Evolutionary conservation across 805 yeast genomes (phyloP), one percentile per base, ranked within the genome.

Genomic region (Jamesozyma spencerorum): DNA sequence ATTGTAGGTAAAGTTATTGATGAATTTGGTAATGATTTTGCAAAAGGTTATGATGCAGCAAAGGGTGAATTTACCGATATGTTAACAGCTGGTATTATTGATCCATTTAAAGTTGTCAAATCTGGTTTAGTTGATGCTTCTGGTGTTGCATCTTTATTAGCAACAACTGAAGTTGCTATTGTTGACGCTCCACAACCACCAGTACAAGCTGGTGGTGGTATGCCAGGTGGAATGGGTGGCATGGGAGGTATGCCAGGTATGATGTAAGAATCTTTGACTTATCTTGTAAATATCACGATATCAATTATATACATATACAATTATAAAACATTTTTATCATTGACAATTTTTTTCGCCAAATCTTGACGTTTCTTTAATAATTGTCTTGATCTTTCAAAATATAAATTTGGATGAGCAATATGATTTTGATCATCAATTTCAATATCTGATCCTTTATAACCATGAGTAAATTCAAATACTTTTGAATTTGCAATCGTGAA

Each of bases 151-250:
- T 86, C 96, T 24, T 73, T 92, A 64, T 75, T 92, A 64, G 97
- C 97, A 49, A 90, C 97, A 44, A 90, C 98, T 49, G 98, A 92
- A 71, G 94, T 96, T 65, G 97, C 97, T 48, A 85, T 92, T 58
- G 95, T 87, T 45, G 96, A 84, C 55, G 95, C 94, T 49, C 94
- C 97, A 55, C 81, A 78, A 66, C 92, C 90, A 58, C 68, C 74
- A 42, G 68, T 77, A 40, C 69, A 81, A 50, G 74, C 77, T 41
- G 72, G 73, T 37, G 74, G 75, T 49, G 55, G 59, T 27, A 62
- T 59, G 39, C 69, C 69, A 45, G 66, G 72, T 47, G 70, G 73
- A 51, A 74, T 70, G 45, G 86, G 85, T 57, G 72, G 73, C 77
- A 47, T 49, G 39, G 54, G 53, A 32, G 48, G 48, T 48, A 32